Conservation (phyloP, 140 eudicot genomes). For the Ambrosia hybrid region DNA sequence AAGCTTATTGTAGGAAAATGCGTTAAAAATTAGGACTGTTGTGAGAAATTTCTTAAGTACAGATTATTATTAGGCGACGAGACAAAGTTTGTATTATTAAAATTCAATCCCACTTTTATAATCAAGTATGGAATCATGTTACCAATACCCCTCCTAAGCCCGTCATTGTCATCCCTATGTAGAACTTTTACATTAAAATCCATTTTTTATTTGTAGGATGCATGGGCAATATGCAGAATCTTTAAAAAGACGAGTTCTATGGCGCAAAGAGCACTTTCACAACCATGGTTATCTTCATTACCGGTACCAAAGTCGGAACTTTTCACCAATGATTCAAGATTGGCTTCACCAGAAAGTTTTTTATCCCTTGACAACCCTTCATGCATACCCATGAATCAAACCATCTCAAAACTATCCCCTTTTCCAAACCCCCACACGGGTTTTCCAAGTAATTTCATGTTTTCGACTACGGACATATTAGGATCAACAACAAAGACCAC, state of each 20-base stretch:
- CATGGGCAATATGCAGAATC: conserved; percentile 98
- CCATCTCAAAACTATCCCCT: conserved; percentile 26
- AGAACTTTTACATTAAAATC: too few species aligned
- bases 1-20: too few species aligned
- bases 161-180: too few species aligned
- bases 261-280: conserved; percentile 84
- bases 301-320: conserved; percentile 44
- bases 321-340: conserved; percentile 38
- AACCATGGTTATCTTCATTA: conserved; percentile 60
- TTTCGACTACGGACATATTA: conserved; percentile 50
- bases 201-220: conserved; percentile 47
- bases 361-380: conserved; percentile 51
- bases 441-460: conserved; percentile 40
- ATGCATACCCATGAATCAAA: conserved; percentile 41
- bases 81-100: too few species aligned
- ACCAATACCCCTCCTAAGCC: too few species aligned
- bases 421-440: conserved; percentile 33
- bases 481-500: conserved; percentile 34
- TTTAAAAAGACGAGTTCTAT: conserved; percentile 79
- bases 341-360: conserved; percentile 40
- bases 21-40: too few species aligned
- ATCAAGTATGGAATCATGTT: too few species aligned
- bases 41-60: too few species aligned
- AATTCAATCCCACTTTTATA: too few species aligned
- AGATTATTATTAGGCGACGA: too few species aligned